phyloP scores from a whole-genome alignment of 148 eudicot genomes.

The Mesembryanthemum crystallinum region DNA sequence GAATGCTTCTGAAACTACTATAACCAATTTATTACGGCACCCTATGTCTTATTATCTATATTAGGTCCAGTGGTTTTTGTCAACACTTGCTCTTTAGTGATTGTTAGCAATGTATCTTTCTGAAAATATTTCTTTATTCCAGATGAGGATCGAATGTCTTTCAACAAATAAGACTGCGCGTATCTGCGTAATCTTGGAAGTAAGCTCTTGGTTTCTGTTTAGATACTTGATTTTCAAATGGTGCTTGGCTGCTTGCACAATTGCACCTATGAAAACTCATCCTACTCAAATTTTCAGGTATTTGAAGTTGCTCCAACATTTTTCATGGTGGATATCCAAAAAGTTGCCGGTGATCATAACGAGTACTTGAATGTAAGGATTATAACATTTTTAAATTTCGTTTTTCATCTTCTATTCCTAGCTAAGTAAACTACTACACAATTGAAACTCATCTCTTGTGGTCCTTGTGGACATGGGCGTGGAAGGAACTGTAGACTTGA shows the following conservation, averaged over 20 bases:
- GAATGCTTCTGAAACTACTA: background rate
- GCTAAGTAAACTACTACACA: background rate
- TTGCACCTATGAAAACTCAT: background rate
- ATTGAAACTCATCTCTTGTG: background rate
- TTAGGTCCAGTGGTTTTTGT: background rate
- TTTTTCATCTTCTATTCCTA: no score
- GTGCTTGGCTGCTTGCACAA: background rate
- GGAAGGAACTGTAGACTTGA: background rate
- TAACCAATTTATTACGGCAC: background rate
- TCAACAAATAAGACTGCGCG: constrained; percentile 68
- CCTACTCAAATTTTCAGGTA: constrained; percentile 36
- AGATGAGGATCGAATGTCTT: constrained; percentile 98
- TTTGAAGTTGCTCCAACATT: constrained; percentile 81
- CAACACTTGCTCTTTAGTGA: constrained; percentile 1
- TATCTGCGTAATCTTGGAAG: constrained; percentile 81
- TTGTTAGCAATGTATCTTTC: background rate
- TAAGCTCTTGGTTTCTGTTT: constrained; percentile 27
- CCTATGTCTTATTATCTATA: background rate
- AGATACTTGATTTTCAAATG: background rate
- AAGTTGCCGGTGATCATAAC: constrained; percentile 68
- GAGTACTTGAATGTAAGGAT: constrained; percentile 71
- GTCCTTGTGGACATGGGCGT: background rate
- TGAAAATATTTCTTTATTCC: constrained; percentile 9
- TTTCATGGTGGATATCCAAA: constrained; percentile 90
- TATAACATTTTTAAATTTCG: background rate